Percentiles rank a stretch among this genome's conserved stretches.
Evolutionary conservation across 2,329 filamentous ascomycete species (phyloP).

Genomic region (Claviceps citrina): DNA sequence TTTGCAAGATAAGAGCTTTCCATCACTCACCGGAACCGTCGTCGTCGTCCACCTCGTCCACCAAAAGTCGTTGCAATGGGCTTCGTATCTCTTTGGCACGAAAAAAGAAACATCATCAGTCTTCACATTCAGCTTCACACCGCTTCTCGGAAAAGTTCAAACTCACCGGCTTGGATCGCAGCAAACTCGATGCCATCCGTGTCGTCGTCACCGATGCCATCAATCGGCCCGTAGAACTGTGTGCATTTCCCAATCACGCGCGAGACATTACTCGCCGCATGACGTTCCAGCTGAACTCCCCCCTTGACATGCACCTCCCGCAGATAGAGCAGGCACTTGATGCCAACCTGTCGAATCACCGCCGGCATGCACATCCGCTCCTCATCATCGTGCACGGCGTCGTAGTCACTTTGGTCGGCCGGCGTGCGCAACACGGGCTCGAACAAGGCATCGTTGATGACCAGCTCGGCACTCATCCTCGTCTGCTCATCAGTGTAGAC

Average conservation of each 20-base stretch:
- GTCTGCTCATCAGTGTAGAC: constrained; percentile 30
- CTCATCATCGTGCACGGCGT: background rate
- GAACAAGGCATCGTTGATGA: constrained; percentile 31
- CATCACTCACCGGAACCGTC: constrained; percentile 37
- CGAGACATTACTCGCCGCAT: constrained; percentile 27
- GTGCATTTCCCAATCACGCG: constrained; percentile 28
- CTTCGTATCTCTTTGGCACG: constrained; percentile 24
- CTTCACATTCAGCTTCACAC: background rate
- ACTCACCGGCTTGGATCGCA: constrained; percentile 15
- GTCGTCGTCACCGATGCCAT: constrained; percentile 17
- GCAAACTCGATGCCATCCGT: constrained; percentile 14
- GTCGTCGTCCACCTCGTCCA: constrained; percentile 43
- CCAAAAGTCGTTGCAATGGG: constrained; percentile 36
- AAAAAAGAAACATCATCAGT: background rate
- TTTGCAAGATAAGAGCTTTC: no score
- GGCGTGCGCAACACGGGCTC: constrained; percentile 10
- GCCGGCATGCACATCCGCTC: constrained; percentile 7
- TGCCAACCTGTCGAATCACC: constrained; percentile 25
- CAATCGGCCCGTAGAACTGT: constrained; percentile 22
- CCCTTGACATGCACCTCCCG: constrained; percentile 30
- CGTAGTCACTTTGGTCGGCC: background rate
- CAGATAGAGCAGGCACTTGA: constrained; percentile 31
- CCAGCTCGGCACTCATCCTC: constrained; percentile 25
- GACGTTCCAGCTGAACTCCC: constrained; percentile 25
- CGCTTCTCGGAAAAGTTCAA: background rate